Base-by-base conservation (phyloP, 2,329 filamentous ascomycete species). In the Coleophoma cylindrospora region DNA sequence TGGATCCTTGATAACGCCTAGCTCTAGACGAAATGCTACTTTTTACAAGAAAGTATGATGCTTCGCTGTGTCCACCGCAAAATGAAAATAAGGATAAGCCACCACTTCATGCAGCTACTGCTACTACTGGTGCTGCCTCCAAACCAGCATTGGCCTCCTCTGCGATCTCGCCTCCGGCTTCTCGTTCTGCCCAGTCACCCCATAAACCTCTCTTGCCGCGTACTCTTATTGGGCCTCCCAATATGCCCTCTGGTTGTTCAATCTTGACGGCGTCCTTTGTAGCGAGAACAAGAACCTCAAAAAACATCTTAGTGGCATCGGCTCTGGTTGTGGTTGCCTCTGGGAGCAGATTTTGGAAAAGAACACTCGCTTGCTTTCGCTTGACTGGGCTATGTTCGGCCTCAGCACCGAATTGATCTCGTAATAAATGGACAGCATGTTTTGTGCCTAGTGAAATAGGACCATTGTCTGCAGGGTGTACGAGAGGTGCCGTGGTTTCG, bases 291-390 rank as follows among this genome's bases (percentile, higher is more conserved):
- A 99, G 77, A 49, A 94, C 86, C 71, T 99, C 94, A 62, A 99
- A 99, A 74, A 99, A 99, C 91, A 99, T 96, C 77, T 96, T 96
- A 40, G 94, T 99, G 0, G 94, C 94, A 62, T 97, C 94, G 9
- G 87, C 87, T 68, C 89, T 89, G 57, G 80, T 90, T 1, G 92
- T 92, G 53, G 80, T 81, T 56, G 77, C 73, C 69, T 95, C 89
- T 0, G 94, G 94, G 34, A 96, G 79, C 44, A 99, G 78, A 51
- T 95, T 87, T 62, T 96, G 92, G 76, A 99, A 96, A 3, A 95
- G 77, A 3, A 95, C 90, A 12, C 82, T 82, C 21, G 77, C 79
- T 66, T 87, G 87, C 67, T 86, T 87, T 61, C 91, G 83, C 69
- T 87, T 85, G 50, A 84, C 81, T 3, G 85, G 79, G 56, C 83